Evolutionary conservation across 345 rosid genomes (phyloP).

Genomic region (Euclidium syriacum): DNA sequence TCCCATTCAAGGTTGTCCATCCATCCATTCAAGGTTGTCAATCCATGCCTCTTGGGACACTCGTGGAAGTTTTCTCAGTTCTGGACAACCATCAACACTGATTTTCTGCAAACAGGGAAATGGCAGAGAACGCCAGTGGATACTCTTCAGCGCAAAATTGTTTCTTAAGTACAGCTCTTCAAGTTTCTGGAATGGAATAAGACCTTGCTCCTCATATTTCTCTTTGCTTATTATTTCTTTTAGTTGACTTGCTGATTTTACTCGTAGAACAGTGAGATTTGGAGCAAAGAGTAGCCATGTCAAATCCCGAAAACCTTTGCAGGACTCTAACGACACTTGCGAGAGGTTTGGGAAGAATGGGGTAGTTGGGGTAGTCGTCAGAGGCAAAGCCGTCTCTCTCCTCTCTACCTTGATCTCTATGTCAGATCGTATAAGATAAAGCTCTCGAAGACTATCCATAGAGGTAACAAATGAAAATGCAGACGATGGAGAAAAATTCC

Average conservation of each 20-base stretch:
- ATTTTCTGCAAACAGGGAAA: background rate
- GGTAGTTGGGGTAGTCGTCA: background rate
- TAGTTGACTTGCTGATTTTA: background rate
- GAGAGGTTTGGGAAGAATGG: background rate
- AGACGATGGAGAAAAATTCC: background rate
- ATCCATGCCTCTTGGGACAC: background rate
- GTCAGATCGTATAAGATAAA: background rate
- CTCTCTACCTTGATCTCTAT: background rate
- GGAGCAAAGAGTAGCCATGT: slow-evolving; percentile 1
- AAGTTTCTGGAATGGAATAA: background rate
- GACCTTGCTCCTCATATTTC: background rate
- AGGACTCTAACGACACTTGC: background rate
- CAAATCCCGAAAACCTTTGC: background rate
- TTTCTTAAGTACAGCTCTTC: background rate
- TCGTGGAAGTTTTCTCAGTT: background rate
- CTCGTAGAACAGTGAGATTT: background rate
- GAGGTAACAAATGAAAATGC: background rate
- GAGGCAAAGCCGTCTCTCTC: background rate
- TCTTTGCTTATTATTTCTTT: background rate
- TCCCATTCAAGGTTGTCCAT: background rate
- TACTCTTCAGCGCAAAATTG: background rate
- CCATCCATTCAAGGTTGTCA: no score
- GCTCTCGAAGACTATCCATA: background rate
- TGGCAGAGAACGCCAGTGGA: background rate
- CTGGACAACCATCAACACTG: background rate